Base-by-base conservation (phyloP, 345 rosid genomes). In the Luvunga scandens region DNA sequence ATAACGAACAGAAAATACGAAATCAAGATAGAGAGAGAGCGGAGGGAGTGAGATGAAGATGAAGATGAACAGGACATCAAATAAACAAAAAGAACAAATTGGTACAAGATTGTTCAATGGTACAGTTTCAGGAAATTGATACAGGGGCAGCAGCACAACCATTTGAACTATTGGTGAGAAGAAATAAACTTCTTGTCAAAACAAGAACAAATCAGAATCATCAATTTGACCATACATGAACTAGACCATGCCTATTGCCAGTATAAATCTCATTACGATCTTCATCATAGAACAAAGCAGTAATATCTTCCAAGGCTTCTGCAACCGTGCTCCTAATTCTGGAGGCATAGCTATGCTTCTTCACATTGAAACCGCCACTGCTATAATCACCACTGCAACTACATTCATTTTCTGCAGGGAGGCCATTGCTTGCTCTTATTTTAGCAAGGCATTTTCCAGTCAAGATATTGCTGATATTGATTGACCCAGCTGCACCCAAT, bases 181-280 rank as follows among this genome's bases (percentile, higher is more conserved):
- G 39, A 42, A 63, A 30, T 28, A 56, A 59, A 55, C 33, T 64
- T n/a, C 48, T 48, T 7, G 12, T 28, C 38, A 42, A 76, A 48
- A 72, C 56, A 60, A 59, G 8, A 72, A 39, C n/a, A 69, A 21
- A 45, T 53, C 7, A 13, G 19, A 62, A 79, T 68, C 30, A 48
- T 85, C 81, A 86, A 78, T 91, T 90, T 69, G 94, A 90, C 96
- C 96, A 92, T 14, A 90, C 94, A 78, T 90, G 96, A 73, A 90
- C 88, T 22, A 92, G 84, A 31, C 96, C 96, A 65, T 80, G 88
- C 82, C 89, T 86, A 65, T 90, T 92, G 53, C 96, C 96, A 0
- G 92, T 92, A 68, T 90, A 92, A 9, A 92, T 92, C 85, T 92
- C 94, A 7, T 90, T 92, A 31, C 92, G 88, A 68, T 92, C 96